Conservation (phyloP, 1,284 basidiomycete species). For the Schizopora paradoxa region DNA sequence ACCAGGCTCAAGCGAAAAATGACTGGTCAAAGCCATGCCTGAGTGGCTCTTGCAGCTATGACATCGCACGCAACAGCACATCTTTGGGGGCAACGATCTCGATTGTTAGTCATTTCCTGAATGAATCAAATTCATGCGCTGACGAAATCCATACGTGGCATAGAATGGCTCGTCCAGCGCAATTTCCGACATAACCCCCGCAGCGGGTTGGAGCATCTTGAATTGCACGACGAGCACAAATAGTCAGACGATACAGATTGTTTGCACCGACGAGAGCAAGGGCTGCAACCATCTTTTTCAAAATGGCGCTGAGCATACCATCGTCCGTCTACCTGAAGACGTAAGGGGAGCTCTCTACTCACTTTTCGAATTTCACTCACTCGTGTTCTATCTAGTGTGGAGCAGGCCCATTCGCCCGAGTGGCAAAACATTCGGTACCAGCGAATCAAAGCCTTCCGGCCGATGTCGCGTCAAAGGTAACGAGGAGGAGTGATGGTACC, state of each 20-base stretch:
- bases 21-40: constrained; percentile 42
- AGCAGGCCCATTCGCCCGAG: constrained; percentile 42
- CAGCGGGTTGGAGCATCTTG: constrained; percentile 52
- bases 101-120: constrained; percentile 30
- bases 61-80: constrained; percentile 26
- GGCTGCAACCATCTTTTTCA: constrained; percentile 42
- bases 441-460: constrained; percentile 40
- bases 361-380: not conserved
- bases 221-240: constrained; percentile 36
- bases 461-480: constrained; percentile 27
- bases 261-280: constrained; percentile 35
- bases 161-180: constrained; percentile 39
- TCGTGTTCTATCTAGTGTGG: constrained; percentile 37
- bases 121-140: constrained; percentile 1
- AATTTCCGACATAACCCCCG: constrained; percentile 48
- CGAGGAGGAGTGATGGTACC: constrained; percentile 29
- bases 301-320: constrained; percentile 41
- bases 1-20: no score
- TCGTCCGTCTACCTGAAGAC: constrained; percentile 46
- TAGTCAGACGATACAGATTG: constrained; percentile 43
- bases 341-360: constrained; percentile 28
- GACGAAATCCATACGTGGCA: constrained; percentile 11
- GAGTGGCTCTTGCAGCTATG: constrained; percentile 36
- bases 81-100: constrained; percentile 31
- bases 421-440: constrained; percentile 37